Percentiles rank a stretch among this genome's conserved stretches.
phyloP scores from a whole-genome alignment of 2,329 filamentous ascomycete species.

The Orbilia quercus region DNA sequence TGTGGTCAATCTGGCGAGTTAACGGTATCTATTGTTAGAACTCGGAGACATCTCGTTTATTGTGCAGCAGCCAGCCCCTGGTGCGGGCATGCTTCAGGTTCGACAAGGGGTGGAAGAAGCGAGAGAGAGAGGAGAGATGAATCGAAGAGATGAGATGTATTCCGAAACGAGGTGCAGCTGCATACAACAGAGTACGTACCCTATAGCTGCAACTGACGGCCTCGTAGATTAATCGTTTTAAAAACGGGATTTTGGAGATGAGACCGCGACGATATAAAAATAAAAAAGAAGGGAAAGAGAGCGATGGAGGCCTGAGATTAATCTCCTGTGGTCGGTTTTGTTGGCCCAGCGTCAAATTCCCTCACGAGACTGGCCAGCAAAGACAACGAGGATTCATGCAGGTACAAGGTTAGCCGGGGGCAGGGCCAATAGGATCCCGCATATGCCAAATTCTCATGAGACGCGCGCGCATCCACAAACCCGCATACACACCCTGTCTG shows the following conservation, averaged over 20 bases:
- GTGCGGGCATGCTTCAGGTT: constrained; percentile 42
- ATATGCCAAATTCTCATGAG: constrained; percentile 7
- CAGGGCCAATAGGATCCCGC: constrained; percentile 38
- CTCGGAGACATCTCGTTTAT: constrained; percentile 24
- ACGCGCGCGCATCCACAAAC: constrained; percentile 52
- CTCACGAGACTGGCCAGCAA: constrained; percentile 37
- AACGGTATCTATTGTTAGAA: constrained; percentile 46
- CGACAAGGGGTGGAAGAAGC: constrained; percentile 8
- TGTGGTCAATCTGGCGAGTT: not conserved
- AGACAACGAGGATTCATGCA: constrained; percentile 24
- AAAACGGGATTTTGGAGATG: constrained; percentile 3
- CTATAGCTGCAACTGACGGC: not conserved
- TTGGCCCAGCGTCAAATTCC: constrained; percentile 45
- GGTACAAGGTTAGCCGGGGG: constrained; percentile 44
- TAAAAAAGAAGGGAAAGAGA: not conserved
- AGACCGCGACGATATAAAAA: constrained; percentile 18
- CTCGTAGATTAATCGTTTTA: not conserved
- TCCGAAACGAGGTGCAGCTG: constrained; percentile 25
- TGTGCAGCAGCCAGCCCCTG: constrained; percentile 7
- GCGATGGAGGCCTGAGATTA: constrained; percentile 19
- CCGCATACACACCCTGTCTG: constrained; percentile 6
- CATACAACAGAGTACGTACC: not conserved
- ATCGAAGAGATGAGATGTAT: constrained; percentile 2
- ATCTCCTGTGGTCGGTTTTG: constrained; percentile 20
- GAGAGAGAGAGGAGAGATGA: not conserved